Percentiles rank a stretch among this genome's conserved stretches.
These are phyloP conservation scores for Botrytis cinerea DNA, from an alignment of 2,329 filamentous ascomycete species.

Conservation along the genomic window DNA sequence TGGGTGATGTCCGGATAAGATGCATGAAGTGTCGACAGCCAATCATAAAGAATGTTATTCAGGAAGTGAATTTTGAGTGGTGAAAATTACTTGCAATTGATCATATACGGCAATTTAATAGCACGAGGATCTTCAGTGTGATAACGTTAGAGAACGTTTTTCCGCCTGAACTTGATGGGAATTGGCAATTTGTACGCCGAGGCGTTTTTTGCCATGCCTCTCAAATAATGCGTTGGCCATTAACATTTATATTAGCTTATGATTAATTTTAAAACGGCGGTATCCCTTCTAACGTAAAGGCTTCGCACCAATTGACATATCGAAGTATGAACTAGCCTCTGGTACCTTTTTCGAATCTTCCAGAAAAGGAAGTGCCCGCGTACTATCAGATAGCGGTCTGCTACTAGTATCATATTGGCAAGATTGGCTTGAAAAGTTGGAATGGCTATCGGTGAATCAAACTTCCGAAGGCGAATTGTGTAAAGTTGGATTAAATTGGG, in stretches of 20 bases:
- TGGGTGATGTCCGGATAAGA: not conserved
- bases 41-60: not conserved
- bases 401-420: not conserved
- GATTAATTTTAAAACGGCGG: not conserved
- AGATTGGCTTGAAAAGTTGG: not conserved
- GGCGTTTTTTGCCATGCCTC: not conserved
- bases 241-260: slow-evolving; percentile 3
- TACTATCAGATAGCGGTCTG: slow-evolving; percentile 15
- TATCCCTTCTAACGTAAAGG: slow-evolving; percentile 11
- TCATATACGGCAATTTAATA: slow-evolving; percentile 2
- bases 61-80: not conserved
- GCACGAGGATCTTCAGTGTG: slow-evolving; percentile 16
- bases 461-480: slow-evolving; percentile 5
- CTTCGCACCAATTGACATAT: slow-evolving; percentile 2
- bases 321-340: not conserved
- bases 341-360: slow-evolving; percentile 17
- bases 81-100: slow-evolving; percentile 11
- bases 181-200: slow-evolving; percentile 9
- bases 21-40: not conserved
- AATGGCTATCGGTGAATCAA: not conserved
- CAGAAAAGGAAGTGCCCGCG: slow-evolving; percentile 10
- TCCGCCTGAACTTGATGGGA: slow-evolving; percentile 1
- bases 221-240: slow-evolving; percentile 14
- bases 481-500: not conserved
- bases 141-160: not conserved